phyloP scores from a whole-genome alignment of 2,329 filamentous ascomycete species.

The Ophiostoma sp. region DNA sequence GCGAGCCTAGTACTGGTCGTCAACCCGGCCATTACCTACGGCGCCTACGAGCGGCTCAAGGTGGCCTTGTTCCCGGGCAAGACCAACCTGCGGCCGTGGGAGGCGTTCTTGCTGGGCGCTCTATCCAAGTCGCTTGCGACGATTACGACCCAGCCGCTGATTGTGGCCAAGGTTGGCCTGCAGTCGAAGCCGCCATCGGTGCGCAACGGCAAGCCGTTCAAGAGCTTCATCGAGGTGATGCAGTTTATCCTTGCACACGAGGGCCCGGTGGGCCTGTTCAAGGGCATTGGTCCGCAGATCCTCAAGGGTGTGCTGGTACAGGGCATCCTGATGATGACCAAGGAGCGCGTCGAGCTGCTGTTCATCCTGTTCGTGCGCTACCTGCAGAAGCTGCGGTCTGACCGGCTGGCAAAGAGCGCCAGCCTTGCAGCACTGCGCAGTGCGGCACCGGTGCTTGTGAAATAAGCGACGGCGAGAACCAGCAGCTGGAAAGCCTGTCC shows the following conservation, averaged over 20 bases:
- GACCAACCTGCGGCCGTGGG: slow-evolving; percentile 67
- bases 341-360: slow-evolving; percentile 87
- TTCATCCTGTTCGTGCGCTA: slow-evolving; percentile 86
- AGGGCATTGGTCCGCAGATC: slow-evolving; percentile 92
- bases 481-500: neutral
- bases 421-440: slow-evolving; percentile 18
- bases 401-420: slow-evolving; percentile 60
- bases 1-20: slow-evolving; percentile 92
- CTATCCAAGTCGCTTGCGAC: slow-evolving; percentile 91
- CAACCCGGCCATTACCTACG: slow-evolving; percentile 96
- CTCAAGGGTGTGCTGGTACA: slow-evolving; percentile 90
- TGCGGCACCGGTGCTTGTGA: slow-evolving; percentile 24
- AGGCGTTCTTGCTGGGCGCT: slow-evolving; percentile 88
- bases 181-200: slow-evolving; percentile 86
- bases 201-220: slow-evolving; percentile 85
- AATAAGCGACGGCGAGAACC: slow-evolving; percentile 26
- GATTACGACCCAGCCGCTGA: slow-evolving; percentile 86
- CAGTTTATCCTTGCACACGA: slow-evolving; percentile 86
- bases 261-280: slow-evolving; percentile 79
- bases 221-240: slow-evolving; percentile 92
- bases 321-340: slow-evolving; percentile 97
- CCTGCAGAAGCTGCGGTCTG: slow-evolving; percentile 61
- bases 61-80: slow-evolving; percentile 72
- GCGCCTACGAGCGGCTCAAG: slow-evolving; percentile 86
- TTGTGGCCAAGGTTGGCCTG: slow-evolving; percentile 94